Evolutionary conservation across 2,329 filamentous ascomycete species (phyloP).

Genomic region (Zarea fungicola): DNA sequence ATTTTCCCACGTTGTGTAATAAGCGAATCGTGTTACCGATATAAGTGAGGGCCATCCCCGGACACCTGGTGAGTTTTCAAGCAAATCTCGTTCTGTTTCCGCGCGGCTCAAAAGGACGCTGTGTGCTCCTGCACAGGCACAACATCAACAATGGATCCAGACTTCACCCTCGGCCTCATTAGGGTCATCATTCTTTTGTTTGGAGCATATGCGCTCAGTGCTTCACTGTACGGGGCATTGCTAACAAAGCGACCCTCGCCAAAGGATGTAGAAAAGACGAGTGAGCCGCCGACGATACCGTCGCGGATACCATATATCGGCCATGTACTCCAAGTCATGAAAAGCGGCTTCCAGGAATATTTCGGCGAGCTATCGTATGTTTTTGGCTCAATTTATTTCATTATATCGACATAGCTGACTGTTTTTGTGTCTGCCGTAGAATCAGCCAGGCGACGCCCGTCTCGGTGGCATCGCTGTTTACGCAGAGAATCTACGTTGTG

Average conservation of each 20-base stretch:
- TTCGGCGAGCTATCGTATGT: conserved; percentile 10
- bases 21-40: too few relatives aligned
- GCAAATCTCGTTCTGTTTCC: too few relatives aligned
- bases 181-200: neutral
- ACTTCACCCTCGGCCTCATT: conserved; percentile 1
- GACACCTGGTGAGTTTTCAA: too few relatives aligned
- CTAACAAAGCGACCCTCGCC: neutral
- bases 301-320: conserved; percentile 4
- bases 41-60: too few relatives aligned
- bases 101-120: too few relatives aligned
- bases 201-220: neutral
- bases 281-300: conserved; percentile 6
- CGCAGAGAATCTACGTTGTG: conserved; percentile 5
- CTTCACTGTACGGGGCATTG: neutral
- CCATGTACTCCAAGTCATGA: conserved; percentile 5
- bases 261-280: neutral
- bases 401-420: neutral
- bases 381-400: neutral
- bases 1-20: too few relatives aligned
- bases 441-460: conserved; percentile 6
- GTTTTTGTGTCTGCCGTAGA: neutral
- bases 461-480: neutral
- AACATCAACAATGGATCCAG: conserved; percentile 1
- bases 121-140: too few relatives aligned
- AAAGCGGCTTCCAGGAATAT: conserved; percentile 8